A percentile compares a stretch with the other conserved stretches of the same genome.
These are phyloP conservation scores for Prosopis cineraria DNA, from an alignment of 306 rosid species.

Conservation along the genomic window DNA sequence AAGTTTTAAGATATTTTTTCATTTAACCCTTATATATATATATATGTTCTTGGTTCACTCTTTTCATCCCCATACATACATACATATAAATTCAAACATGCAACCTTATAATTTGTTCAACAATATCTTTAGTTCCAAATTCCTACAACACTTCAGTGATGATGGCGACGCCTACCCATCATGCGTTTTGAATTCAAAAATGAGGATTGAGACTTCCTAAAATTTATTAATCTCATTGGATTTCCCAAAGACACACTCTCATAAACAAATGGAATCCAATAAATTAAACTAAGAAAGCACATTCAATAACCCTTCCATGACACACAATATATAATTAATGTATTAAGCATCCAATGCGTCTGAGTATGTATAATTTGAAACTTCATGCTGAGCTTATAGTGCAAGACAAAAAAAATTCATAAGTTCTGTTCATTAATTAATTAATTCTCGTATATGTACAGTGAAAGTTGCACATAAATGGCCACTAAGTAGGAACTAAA, in stretches of 20 bases:
- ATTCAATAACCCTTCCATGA: neutral
- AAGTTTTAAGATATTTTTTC: no score
- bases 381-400: neutral
- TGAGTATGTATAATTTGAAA: neutral
- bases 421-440: constrained; percentile 14
- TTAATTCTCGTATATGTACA: constrained; percentile 32
- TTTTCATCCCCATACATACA: constrained; percentile 21
- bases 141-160: constrained; percentile 32
- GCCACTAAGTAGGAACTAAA: constrained; percentile 12
- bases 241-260: constrained; percentile 32
- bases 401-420: neutral
- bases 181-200: constrained; percentile 41
- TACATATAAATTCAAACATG: constrained; percentile 19
- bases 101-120: constrained; percentile 34
- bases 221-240: constrained; percentile 33
- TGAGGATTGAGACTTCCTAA: constrained; percentile 27
- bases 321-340: neutral
- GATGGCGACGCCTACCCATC: constrained; percentile 43
- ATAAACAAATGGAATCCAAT: constrained; percentile 43
- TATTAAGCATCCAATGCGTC: neutral
- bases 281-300: neutral
- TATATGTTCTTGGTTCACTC: constrained; percentile 11
- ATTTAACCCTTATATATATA: no score
- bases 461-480: constrained; percentile 31
- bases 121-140: constrained; percentile 35